Evolutionary conservation across 78 protist species (phyloP).

Genomic region (Dictyostelium firmibasis): DNA sequence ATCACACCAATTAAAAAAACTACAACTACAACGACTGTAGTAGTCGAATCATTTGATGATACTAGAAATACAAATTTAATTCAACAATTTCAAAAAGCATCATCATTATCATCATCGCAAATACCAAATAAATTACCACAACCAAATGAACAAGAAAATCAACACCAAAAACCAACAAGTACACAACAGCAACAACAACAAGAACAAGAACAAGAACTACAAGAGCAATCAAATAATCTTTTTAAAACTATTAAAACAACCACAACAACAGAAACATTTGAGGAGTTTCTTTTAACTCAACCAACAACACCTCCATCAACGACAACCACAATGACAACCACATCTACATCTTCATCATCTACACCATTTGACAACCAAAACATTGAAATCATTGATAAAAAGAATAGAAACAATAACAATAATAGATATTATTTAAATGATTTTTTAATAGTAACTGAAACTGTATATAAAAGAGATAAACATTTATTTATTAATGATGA

Average conservation of each 20-base stretch:
- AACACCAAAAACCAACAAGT: neutral
- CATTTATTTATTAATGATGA: slow-evolving; percentile 48
- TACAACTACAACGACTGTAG: neutral
- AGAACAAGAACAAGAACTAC: neutral
- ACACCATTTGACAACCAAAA: neutral
- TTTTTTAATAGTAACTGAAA: slow-evolving; percentile 35
- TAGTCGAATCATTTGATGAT: neutral
- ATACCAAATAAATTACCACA: neutral
- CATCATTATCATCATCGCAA: neutral
- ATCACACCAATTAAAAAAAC: slow-evolving; percentile 18
- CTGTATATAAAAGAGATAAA: slow-evolving; percentile 21
- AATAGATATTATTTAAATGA: slow-evolving; percentile 48
- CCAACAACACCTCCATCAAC: neutral
- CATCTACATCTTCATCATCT: neutral
- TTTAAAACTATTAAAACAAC: neutral
- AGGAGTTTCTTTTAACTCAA: neutral
- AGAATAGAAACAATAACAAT: neutral
- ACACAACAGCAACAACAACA: neutral
- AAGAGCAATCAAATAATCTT: neutral
- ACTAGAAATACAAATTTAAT: neutral
- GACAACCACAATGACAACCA: neutral
- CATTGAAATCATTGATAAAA: neutral
- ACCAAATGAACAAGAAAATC: neutral
- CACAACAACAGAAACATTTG: neutral
- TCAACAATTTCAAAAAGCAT: neutral